Conservation (phyloP, 371 early-diverging fungal genomes). For the Phascolomyces articulosus region DNA sequence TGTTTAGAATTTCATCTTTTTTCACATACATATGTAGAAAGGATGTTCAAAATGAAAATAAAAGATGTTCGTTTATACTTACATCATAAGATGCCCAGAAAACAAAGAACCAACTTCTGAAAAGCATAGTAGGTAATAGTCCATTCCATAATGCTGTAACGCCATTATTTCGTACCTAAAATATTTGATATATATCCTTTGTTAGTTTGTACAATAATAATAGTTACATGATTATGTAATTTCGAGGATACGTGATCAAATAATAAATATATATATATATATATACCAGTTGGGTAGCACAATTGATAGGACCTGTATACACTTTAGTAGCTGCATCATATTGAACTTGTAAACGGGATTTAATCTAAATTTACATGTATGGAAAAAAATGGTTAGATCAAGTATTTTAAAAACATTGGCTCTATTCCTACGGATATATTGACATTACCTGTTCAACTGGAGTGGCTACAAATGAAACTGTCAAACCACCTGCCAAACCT, state of each 20-base stretch:
- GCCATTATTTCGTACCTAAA: constrained; percentile 72
- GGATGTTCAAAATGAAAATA: no score
- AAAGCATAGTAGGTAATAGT: constrained; percentile 78
- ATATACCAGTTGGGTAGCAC: constrained; percentile 72
- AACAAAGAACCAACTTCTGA: constrained; percentile 88
- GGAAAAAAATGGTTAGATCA: no score
- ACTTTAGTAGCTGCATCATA: constrained; percentile 73
- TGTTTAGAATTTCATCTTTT: constrained; percentile 8
- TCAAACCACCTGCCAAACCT: constrained; percentile 82
- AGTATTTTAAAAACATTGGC: no score
- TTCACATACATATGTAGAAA: constrained; percentile 11
- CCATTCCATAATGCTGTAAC: constrained; percentile 84
- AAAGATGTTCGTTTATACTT: no score
- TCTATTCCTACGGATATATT: no score
- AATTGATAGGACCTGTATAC: constrained; percentile 89
- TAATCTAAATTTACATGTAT: constrained; percentile 16
- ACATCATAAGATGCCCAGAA: constrained; percentile 90
- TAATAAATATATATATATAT: no score
- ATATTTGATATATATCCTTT: no score
- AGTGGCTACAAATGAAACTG: constrained; percentile 90
- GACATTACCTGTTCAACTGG: constrained; percentile 78
- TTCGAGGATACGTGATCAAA: no score
- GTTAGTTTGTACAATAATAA: no score
- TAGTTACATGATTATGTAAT: no score
- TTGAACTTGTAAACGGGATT: constrained; percentile 89